Evolutionary conservation across 1,284 basidiomycete species (phyloP), one percentile per base, ranked within the genome.

Genomic region (Cryptococcus maquisensis): DNA sequence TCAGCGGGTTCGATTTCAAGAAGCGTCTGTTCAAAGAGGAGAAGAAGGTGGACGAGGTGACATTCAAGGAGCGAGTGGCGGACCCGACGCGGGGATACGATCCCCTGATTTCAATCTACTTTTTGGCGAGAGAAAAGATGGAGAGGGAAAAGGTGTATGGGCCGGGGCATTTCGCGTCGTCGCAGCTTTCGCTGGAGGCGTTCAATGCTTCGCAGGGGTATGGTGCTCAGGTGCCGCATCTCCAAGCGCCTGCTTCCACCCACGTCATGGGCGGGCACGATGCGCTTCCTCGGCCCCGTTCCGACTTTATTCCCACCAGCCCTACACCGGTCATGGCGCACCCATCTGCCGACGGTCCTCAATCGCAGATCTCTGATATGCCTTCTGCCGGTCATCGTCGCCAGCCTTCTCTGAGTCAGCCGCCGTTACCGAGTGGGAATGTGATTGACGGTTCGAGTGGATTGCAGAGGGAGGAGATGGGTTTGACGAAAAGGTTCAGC

Each of bases 61-160:
- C 51, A 4, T 40, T 47, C 1, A 49, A 59, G 48, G 60, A 74
- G 36, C 71, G 76, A 61, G 73, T 74, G 2, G 65, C 80, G 12
- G 94, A 98, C 69, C 95, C 96, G 7, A 95, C 91, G 4, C 81
- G 84, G 51, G 94, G 92, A 3, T 98, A 90, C 78, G 92, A 98
- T 73, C 94, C 93, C 0, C 82, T 98, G 35, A 83, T 98, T 52
- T 94, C 92, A 23, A 96, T 98, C 77, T 98, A 98, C 73, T 98
- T 87, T 78, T 84, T 98, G 18, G 90, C 95, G 2, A 81, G 88
- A 52, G 95, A 98, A 78, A 97, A 97, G 80, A 82, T 94, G 72
- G 93, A 98, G 68, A 81, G 95, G 49, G 94, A 98, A 67, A 82
- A 83, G 55, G 87, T 98, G 4, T 98, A 93, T 74, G 95, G 95